Conservation (phyloP, 345 rosid species). For the Atalantia buxifolia region DNA sequence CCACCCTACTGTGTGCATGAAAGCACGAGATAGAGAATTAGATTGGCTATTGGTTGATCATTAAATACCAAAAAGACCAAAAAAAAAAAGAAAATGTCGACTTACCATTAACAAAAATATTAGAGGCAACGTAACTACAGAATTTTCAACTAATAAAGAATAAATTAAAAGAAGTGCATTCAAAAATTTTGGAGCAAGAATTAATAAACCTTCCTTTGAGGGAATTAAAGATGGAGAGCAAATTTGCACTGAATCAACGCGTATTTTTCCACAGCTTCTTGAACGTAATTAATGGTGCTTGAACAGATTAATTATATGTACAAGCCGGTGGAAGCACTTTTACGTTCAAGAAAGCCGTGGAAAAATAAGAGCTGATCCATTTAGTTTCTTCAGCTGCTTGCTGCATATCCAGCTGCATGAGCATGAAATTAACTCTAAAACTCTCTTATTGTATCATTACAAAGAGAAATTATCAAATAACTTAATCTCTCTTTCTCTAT, state of each 20-base stretch:
- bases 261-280: neutral
- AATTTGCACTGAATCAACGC: neutral
- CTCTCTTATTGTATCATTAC: no score
- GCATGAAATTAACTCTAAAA: neutral
- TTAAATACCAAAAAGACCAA: neutral
- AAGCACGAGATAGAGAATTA: neutral
- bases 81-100: neutral
- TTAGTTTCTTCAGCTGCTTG: neutral
- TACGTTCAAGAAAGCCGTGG: slow-evolving; percentile 6
- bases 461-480: no score
- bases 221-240: neutral
- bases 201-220: neutral
- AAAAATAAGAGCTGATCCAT: neutral
- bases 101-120: no score
- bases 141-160: neutral
- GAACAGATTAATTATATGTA: neutral
- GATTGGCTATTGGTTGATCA: neutral
- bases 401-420: neutral
- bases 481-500: no score
- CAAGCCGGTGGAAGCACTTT: neutral
- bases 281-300: neutral
- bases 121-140: neutral
- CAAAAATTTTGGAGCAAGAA: neutral
- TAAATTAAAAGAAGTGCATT: neutral
- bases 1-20: neutral